phyloP scores from a whole-genome alignment of 495 filamentous ascomycete species.

The Penicilliopsis zonata region DNA sequence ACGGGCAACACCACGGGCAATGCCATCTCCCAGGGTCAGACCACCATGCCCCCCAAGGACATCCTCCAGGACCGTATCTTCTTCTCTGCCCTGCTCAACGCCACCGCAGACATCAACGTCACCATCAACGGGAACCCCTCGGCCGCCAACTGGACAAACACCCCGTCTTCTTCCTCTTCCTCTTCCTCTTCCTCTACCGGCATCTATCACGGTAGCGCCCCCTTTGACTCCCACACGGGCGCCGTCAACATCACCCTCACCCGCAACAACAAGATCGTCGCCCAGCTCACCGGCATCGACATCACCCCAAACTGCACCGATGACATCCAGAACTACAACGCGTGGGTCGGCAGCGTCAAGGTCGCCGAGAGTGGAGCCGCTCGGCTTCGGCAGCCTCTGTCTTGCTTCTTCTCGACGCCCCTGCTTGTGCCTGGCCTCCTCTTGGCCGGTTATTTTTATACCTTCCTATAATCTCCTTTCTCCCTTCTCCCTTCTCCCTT shows the following conservation, averaged over 20 bases:
- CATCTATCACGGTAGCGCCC: conserved; percentile 39
- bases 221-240: conserved; percentile 37
- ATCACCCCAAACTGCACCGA: conserved; percentile 32
- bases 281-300: conserved; percentile 25
- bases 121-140: conserved; percentile 32
- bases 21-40: conserved; percentile 7
- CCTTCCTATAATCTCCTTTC: no score
- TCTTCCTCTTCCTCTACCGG: no score
- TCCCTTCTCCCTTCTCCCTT: no score
- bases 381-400: no score
- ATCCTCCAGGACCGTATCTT: conserved; percentile 23
- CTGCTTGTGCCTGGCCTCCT: no score
- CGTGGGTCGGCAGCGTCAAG: conserved; percentile 30
- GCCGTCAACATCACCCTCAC: conserved; percentile 38
- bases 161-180: conserved; percentile 8
- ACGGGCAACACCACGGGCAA: conserved; percentile 21
- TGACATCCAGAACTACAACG: conserved; percentile 43
- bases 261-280: conserved; percentile 21
- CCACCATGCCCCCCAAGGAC: conserved; percentile 2
- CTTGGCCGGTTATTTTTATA: no score
- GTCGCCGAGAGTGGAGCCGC: conserved; percentile 1
- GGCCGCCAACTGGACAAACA: conserved; percentile 21
- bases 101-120: conserved; percentile 29
- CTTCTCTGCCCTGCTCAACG: conserved; percentile 19
- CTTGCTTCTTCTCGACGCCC: no score